Conservation (phyloP, 805 yeast species). For the Wickerhamiella galacta region DNA sequence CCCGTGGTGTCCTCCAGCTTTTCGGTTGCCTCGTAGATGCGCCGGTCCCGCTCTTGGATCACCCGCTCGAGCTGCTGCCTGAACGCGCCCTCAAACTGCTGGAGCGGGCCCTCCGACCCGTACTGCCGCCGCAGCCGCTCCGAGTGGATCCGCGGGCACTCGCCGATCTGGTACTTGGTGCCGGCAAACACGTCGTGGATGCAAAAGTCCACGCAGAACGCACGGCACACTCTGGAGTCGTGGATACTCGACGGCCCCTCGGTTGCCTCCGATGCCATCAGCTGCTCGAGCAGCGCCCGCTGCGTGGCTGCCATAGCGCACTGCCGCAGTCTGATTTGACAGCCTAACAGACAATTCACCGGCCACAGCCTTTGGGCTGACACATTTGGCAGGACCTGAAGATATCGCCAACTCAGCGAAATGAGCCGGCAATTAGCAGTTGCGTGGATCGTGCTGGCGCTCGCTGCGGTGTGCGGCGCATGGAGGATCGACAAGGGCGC, state of each 20-base stretch:
- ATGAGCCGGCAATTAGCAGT: no score
- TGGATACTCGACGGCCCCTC: conserved; percentile 20
- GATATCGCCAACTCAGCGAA: no score
- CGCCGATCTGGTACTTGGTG: conserved; percentile 70
- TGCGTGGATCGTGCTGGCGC: no score
- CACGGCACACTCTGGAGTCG: conserved; percentile 54
- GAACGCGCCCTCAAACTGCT: conserved; percentile 33
- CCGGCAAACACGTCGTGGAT: conserved; percentile 70
- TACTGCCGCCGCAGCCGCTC: conserved; percentile 61
- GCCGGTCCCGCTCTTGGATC: conserved; percentile 48
- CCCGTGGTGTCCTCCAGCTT: conserved; percentile 35
- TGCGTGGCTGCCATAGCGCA: conserved; percentile 57
- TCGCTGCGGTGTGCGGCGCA: no score
- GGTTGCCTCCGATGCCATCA: conserved; percentile 44
- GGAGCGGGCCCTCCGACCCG: conserved; percentile 23
- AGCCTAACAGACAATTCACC: conserved; percentile 3
- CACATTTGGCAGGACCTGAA: no score
- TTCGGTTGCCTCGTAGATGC: conserved; percentile 44
- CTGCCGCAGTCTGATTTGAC: no score
- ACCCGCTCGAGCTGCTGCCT: conserved; percentile 33
- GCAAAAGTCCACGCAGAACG: conserved; percentile 71
- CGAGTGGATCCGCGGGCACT: conserved; percentile 58
- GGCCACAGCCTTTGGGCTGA: background rate
- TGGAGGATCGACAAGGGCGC: conserved; percentile 15
- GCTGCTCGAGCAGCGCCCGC: conserved; percentile 54